Conservation (phyloP, 129 eudicot genomes). For the Sambucus nigra region DNA sequence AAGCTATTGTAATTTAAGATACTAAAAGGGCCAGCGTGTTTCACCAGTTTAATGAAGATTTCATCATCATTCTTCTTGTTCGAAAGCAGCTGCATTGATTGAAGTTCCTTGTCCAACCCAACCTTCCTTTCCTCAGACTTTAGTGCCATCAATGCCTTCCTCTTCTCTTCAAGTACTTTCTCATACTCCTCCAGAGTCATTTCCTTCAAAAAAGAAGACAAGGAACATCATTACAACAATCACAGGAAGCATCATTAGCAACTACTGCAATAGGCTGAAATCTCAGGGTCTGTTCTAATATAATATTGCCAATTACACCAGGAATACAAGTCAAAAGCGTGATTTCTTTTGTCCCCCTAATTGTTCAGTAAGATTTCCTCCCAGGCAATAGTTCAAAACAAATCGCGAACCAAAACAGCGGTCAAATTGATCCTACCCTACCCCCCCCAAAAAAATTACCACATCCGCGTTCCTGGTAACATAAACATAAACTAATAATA, state of each 20-base stretch:
- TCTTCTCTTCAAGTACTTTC: slow-evolving; percentile 81
- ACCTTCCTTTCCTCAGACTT: slow-evolving; percentile 72
- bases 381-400: too few relatives aligned
- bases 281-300: not conserved
- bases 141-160: slow-evolving; percentile 48
- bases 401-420: too few relatives aligned
- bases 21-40: not conserved
- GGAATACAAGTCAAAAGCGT: too few relatives aligned
- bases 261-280: not conserved
- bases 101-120: slow-evolving; percentile 51
- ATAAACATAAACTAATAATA: too few relatives aligned
- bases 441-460: too few relatives aligned
- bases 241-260: not conserved
- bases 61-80: slow-evolving; percentile 82
- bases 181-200: slow-evolving; percentile 94
- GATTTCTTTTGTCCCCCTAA: too few relatives aligned
- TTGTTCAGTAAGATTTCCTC: too few relatives aligned
- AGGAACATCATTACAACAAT: not conserved
- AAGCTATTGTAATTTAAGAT: not conserved
- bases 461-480: too few relatives aligned
- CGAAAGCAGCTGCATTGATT: slow-evolving; percentile 68
- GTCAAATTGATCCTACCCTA: too few relatives aligned
- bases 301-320: too few relatives aligned
- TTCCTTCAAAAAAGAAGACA: slow-evolving; percentile 28
- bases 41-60: slow-evolving; percentile 72